Conservation (phyloP, 371 early-diverging fungal genomes). For the Mortierella sp. region DNA sequence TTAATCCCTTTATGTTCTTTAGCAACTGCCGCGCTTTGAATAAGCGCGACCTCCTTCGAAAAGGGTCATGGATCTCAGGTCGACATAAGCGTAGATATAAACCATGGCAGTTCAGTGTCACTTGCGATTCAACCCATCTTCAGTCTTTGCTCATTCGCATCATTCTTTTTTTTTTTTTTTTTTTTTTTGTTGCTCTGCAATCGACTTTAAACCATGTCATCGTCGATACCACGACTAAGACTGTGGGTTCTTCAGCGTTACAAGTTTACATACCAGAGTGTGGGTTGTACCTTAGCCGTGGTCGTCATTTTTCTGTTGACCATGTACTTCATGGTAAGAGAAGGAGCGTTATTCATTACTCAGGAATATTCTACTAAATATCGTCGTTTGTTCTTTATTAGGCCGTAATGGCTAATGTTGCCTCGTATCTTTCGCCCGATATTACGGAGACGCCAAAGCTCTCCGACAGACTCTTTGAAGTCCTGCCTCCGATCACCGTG, state of each 20-base stretch:
- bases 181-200: not conserved
- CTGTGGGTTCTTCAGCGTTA: slow-evolving; percentile 32
- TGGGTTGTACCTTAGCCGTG: slow-evolving; percentile 16
- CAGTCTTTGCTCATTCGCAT: too few species aligned
- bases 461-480: slow-evolving; percentile 64
- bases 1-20: too few species aligned
- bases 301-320: slow-evolving; percentile 33
- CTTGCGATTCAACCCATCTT: not conserved
- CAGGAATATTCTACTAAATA: too few species aligned
- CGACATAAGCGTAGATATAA: too few species aligned
- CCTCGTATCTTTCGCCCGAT: slow-evolving; percentile 64
- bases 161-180: not conserved
- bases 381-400: too few species aligned
- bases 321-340: slow-evolving; percentile 47
- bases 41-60: too few species aligned
- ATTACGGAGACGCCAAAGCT: slow-evolving; percentile 58
- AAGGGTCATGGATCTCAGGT: too few species aligned
- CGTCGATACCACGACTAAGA: slow-evolving; percentile 12
- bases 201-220: slow-evolving; percentile 2
- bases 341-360: not conserved
- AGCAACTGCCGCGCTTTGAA: too few species aligned
- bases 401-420: slow-evolving; percentile 71
- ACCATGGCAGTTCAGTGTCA: too few species aligned
- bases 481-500: slow-evolving; percentile 56
- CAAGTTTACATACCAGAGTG: slow-evolving; percentile 33